phyloP scores from a whole-genome alignment of 352 stramenopile genomes.

The Pythium myriotylum region DNA sequence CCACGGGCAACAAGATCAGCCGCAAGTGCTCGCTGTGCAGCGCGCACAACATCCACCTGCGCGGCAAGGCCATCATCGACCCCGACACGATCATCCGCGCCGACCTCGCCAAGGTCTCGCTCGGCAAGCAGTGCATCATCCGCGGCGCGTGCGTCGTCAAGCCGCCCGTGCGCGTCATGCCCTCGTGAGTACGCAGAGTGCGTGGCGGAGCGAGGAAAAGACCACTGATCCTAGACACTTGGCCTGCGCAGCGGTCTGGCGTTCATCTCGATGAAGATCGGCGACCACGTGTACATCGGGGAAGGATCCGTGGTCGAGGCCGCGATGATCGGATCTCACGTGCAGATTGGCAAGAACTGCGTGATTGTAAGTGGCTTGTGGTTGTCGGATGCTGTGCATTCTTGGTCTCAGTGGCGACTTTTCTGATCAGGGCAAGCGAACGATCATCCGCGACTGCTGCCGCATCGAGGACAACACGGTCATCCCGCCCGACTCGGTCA shows the following conservation, averaged over 20 bases:
- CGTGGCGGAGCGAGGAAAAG: too few relatives aligned
- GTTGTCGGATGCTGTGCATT: neutral
- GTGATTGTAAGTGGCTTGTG: conserved; percentile 65
- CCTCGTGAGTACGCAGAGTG: conserved; percentile 43
- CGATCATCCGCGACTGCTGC: conserved; percentile 86
- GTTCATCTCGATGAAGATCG: conserved; percentile 86
- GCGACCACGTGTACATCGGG: conserved; percentile 82
- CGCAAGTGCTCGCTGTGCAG: conserved; percentile 41
- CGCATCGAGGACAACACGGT: conserved; percentile 83
- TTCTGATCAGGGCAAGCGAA: conserved; percentile 61
- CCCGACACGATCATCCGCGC: conserved; percentile 71
- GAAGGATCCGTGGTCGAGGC: conserved; percentile 78
- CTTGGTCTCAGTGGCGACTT: neutral
- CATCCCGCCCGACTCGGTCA: conserved; percentile 73
- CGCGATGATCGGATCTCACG: conserved; percentile 80
- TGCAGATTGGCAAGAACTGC: conserved; percentile 85
- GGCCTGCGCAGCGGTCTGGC: conserved; percentile 59
- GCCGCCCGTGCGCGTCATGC: conserved; percentile 61
- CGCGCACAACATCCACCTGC: conserved; percentile 58
- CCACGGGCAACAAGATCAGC: conserved; percentile 47
- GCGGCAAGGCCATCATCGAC: conserved; percentile 82
- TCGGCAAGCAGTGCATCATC: conserved; percentile 84
- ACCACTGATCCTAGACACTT: too few relatives aligned
- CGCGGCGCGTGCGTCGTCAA: conserved; percentile 71
- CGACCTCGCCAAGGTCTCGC: conserved; percentile 81